Percentiles rank a stretch among this genome's conserved stretches.
Conservation (phyloP, 768 basidiomycete species). For the Crucibulum laeve region DNA sequence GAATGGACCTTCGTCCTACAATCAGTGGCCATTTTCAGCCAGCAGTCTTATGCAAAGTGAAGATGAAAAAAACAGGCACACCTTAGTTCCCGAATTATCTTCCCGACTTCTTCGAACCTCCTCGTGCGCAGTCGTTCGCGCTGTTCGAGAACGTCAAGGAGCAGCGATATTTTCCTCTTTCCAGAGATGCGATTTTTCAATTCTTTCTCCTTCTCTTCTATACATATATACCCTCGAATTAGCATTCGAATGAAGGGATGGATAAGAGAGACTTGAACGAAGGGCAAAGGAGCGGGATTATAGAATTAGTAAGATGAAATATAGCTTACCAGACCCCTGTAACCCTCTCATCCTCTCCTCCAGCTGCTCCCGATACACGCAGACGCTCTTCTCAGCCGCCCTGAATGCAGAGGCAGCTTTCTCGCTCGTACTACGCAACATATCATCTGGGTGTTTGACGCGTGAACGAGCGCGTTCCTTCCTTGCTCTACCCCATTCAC, state of each 20-base stretch:
- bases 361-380: conserved; percentile 5
- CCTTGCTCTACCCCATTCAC: conserved; percentile 1
- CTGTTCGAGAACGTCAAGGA: conserved; percentile 18
- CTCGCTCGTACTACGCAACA: conserved; percentile 4
- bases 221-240: not conserved
- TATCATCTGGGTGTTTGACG: conserved; percentile 3
- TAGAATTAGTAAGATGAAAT: no score
- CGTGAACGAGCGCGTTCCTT: conserved; percentile 7
- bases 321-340: conserved; percentile 7
- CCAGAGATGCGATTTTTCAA: conserved; percentile 6
- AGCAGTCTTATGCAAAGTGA: not conserved
- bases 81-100: conserved; percentile 14
- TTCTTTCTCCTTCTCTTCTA: not conserved
- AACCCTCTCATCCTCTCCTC: conserved; percentile 9
- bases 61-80: not conserved
- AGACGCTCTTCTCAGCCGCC: not conserved
- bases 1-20: not conserved
- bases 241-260: not conserved
- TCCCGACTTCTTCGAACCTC: conserved; percentile 16
- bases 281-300: no score
- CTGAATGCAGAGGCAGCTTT: conserved; percentile 3
- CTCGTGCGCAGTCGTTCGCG: conserved; percentile 18
- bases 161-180: conserved; percentile 12
- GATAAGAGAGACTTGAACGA: no score
- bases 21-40: not conserved